Evolutionary conservation across 225 moss, liverwort and hornwort species (phyloP).

Genomic region (Pseudoscleropodium purum): DNA sequence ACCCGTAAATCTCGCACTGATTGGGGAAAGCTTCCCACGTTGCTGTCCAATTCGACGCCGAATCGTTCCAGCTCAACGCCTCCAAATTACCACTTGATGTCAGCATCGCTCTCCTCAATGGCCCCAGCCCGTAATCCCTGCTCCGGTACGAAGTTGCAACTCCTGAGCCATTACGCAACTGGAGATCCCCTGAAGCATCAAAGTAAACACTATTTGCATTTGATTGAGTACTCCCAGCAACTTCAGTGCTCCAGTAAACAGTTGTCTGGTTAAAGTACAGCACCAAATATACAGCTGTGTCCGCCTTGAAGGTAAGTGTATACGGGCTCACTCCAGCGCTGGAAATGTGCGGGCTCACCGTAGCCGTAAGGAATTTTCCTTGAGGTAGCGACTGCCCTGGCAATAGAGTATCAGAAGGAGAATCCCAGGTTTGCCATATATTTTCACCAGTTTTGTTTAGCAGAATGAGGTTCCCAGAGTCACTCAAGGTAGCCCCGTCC

Average conservation of each 20-base stretch:
- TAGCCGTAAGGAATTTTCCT: constrained; percentile 6
- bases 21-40: constrained; percentile 27
- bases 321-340: constrained; percentile 9
- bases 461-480: constrained; percentile 27
- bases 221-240: background rate
- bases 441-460: background rate
- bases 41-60: constrained; percentile 7
- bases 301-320: background rate
- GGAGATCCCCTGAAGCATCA: constrained; percentile 11
- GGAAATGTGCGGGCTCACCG: background rate
- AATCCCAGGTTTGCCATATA: constrained; percentile 29
- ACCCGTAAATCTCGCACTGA: constrained; percentile 33
- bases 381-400: constrained; percentile 17
- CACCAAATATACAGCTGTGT: background rate
- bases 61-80: constrained; percentile 17
- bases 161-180: constrained; percentile 19
- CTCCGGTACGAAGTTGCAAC: constrained; percentile 1
- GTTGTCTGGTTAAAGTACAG: constrained; percentile 17
- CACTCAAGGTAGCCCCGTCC: constrained; percentile 10
- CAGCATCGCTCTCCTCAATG: constrained; percentile 14
- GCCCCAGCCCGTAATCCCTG: constrained; percentile 23
- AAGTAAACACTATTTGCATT: background rate
- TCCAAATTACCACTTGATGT: constrained; percentile 16
- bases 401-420: constrained; percentile 31
- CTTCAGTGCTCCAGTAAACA: constrained; percentile 16